Percentiles rank a stretch among this genome's conserved stretches.
Evolutionary conservation across 768 basidiomycete species (phyloP).

Genomic region (Sporobolomyces phaffii): DNA sequence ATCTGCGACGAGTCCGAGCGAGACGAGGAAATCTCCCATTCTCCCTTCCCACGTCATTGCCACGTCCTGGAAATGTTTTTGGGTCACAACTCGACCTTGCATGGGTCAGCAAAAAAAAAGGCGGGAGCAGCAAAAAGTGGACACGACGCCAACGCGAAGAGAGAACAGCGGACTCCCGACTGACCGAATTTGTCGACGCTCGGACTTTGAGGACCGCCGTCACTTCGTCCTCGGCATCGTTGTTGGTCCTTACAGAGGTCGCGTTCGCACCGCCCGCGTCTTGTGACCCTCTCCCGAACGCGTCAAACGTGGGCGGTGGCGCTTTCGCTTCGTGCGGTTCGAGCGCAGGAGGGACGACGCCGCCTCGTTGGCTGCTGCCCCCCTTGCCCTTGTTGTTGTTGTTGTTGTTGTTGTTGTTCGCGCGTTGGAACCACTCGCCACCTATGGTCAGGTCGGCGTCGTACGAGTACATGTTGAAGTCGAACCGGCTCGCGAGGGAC

Average conservation of each 20-base stretch:
- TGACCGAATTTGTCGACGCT: conserved; percentile 79
- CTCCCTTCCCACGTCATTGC: conserved; percentile 92
- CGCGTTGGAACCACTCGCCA: conserved; percentile 67
- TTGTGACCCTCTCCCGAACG: conserved; percentile 30
- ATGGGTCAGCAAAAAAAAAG: too few species aligned
- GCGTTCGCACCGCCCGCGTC: conserved; percentile 3
- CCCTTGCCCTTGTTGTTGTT: too few species aligned
- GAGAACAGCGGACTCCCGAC: conserved; percentile 42
- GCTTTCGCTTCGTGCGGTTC: neutral
- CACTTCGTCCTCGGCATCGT: conserved; percentile 49
- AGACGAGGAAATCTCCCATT: conserved; percentile 77
- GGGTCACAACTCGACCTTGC: too few species aligned
- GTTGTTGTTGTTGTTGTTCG: conserved; percentile 39
- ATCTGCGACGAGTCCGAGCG: conserved; percentile 85
- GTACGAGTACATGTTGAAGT: conserved; percentile 94
- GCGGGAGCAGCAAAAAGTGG: too few species aligned
- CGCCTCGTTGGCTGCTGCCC: too few species aligned
- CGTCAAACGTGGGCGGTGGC: conserved; percentile 18
- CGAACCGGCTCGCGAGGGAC: conserved; percentile 66
- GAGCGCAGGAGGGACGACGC: too few species aligned
- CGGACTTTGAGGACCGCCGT: conserved; percentile 82
- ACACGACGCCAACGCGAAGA: too few species aligned
- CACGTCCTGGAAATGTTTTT: conserved; percentile 77
- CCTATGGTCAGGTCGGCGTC: conserved; percentile 95
- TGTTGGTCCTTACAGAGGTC: neutral